Evolutionary conservation across 495 filamentous ascomycete species (phyloP), one percentile per base, ranked within the genome.

Genomic region (Penicillium pulvis): DNA sequence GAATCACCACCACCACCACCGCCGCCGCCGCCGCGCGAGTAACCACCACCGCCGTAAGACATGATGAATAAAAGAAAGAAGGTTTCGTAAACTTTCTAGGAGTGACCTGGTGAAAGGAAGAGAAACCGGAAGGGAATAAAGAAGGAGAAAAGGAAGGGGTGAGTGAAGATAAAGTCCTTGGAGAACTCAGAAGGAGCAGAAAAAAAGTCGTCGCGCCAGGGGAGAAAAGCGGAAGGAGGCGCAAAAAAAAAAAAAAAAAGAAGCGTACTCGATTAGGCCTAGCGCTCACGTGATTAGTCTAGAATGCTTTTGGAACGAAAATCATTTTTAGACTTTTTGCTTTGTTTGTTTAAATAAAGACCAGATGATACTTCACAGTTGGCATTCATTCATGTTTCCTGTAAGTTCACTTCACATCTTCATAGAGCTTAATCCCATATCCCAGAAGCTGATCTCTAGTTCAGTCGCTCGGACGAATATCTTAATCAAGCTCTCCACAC

Each of bases 371-470:
- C 20, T 23, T 23, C 20, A 2, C 2, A 23, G 20, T 23, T 23
- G 20, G 2, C 1, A 23, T 23, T 23, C 20, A 23, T 23, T 23
- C 20, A 23, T 23, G 20, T 23, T 23, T 23, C 20, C 20, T 12
- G 1, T 36, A 1, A 5, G 12, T 14, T 41, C 17, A 30, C 23
- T 48, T 59, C 63, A 68, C 28, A 45, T 10, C 20, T 73, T 78
- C 45, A 64, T 61, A 20, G 61, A 64, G 26, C 72, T 75, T 44
- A 83, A 43, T 10, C 90, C 87, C 86, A 95, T 94, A 51, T 92
- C 85, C 92, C 92, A 95, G 73, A 96, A 95, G 2, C 83, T 87
- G 63, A 86, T 87, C 73, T 96, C 92, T 83, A 96, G 86, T 84
- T 95, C 91, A 3, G 91, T 96, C 24, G 90, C 90, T 61, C 90